Conservation (phyloP, 2,329 filamentous ascomycete genomes). For the Beauveria brongniartii region DNA sequence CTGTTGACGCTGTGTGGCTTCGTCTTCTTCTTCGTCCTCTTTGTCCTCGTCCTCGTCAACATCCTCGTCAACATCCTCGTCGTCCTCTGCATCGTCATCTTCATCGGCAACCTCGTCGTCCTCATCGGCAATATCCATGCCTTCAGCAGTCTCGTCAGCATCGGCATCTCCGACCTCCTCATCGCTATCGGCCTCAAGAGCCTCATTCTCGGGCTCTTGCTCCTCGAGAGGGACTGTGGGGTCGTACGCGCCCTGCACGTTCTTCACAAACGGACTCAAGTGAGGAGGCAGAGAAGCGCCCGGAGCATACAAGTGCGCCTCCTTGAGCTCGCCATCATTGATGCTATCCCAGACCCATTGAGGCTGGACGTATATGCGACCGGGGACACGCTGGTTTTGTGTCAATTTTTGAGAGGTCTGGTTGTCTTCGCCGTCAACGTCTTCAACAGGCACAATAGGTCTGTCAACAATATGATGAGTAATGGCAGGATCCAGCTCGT, state of each 20-base stretch:
- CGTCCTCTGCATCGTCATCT: conserved; percentile 36
- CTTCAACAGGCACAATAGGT: conserved; percentile 57
- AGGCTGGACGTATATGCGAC: conserved; percentile 86
- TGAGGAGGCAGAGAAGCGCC: conserved; percentile 87
- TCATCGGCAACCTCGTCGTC: conserved; percentile 39
- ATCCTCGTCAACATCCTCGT: conserved; percentile 31
- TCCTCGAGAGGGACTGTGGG: conserved; percentile 78
- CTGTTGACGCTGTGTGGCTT: conserved; percentile 67
- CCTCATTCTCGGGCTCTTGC: conserved; percentile 82
- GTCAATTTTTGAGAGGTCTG: conserved; percentile 52
- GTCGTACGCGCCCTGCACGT: conserved; percentile 81
- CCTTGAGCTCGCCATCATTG: conserved; percentile 83
- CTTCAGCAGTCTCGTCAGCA: conserved; percentile 27
- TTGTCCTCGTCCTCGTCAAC: conserved; percentile 25
- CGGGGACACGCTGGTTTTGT: conserved; percentile 70
- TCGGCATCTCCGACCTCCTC: conserved; percentile 40
- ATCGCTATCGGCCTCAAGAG: conserved; percentile 56
- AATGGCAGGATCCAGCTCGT: conserved; percentile 80
- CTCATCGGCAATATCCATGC: conserved; percentile 36
- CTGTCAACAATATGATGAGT: conserved; percentile 96
- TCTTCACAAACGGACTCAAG: conserved; percentile 90
- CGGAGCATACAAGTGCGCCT: conserved; percentile 80
- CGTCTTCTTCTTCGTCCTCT: conserved; percentile 45
- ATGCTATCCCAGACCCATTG: conserved; percentile 98
- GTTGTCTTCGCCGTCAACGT: conserved; percentile 47